These are phyloP conservation scores for Penicillium sumatraense DNA, from an alignment of 2,329 filamentous ascomycete genomes.

Conservation along the genomic window DNA sequence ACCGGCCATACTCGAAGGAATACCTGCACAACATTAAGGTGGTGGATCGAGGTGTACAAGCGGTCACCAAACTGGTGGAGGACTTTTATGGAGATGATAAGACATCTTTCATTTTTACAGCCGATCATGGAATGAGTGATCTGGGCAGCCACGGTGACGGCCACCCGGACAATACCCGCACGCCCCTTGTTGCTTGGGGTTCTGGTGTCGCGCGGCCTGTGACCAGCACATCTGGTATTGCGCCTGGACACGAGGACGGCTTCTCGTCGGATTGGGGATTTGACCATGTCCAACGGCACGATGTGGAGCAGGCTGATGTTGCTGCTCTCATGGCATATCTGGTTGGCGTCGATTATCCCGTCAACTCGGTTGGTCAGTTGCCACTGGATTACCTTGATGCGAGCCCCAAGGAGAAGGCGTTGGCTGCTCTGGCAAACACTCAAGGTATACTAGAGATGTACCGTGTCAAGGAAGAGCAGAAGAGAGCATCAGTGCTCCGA, in stretches of 20 bases:
- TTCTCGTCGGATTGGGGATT: conserved; percentile 90
- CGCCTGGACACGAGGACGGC: conserved; percentile 82
- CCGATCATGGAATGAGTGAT: conserved; percentile 98
- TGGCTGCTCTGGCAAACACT: conserved; percentile 82
- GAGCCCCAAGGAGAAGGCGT: conserved; percentile 74
- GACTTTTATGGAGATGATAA: conserved; percentile 83
- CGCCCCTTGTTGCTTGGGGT: conserved; percentile 90
- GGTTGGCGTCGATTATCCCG: conserved; percentile 84
- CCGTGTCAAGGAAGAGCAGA: conserved; percentile 85
- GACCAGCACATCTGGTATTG: conserved; percentile 58
- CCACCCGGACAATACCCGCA: conserved; percentile 95
- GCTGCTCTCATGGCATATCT: conserved; percentile 96
- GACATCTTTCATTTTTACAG: conserved; percentile 95
- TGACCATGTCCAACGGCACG: conserved; percentile 78
- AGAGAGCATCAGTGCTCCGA: conserved; percentile 73
- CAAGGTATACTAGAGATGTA: conserved; percentile 94
- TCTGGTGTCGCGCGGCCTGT: conserved; percentile 82
- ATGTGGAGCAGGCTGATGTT: conserved; percentile 92
- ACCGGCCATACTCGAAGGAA: conserved; percentile 90
- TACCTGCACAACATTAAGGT: conserved; percentile 94
- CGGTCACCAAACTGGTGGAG: conserved; percentile 79
- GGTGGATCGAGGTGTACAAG: conserved; percentile 86
- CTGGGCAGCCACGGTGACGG: conserved; percentile 99
- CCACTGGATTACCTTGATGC: conserved; percentile 82
- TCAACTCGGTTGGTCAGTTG: conserved; percentile 93